phyloP scores from a whole-genome alignment of 106 monocot genomes.

The Ottelia alismoides region DNA sequence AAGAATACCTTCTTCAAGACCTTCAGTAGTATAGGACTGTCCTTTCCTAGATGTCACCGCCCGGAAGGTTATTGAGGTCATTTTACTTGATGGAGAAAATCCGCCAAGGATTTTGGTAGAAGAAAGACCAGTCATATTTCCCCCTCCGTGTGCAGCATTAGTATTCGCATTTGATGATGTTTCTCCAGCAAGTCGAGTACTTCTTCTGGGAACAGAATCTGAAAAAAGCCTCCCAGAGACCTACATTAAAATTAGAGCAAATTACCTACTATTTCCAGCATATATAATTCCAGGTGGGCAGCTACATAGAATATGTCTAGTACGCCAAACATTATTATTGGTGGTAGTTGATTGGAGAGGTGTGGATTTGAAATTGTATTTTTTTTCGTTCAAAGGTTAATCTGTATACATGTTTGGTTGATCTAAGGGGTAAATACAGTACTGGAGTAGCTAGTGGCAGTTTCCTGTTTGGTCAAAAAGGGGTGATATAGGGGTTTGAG shows the following conservation, averaged over 20 bases:
- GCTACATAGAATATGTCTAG: too few species aligned
- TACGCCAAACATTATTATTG: too few species aligned
- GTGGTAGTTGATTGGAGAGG: too few species aligned
- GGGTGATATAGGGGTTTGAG: too few species aligned
- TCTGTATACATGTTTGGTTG: too few species aligned
- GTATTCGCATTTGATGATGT: constrained; percentile 24
- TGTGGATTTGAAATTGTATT: too few species aligned
- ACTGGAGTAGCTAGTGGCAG: too few species aligned
- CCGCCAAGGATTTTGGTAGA: constrained; percentile 61
- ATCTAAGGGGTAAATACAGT: too few species aligned
- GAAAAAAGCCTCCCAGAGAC: constrained; percentile 86
- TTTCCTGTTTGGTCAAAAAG: too few species aligned
- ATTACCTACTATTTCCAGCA: too few species aligned
- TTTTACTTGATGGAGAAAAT: constrained; percentile 52
- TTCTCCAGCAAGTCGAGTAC: constrained; percentile 70
- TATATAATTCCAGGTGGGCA: too few species aligned
- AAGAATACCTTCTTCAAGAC: constrained; percentile 90
- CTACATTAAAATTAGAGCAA: constrained; percentile 21
- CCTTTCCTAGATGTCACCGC: constrained; percentile 72
- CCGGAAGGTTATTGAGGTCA: constrained; percentile 34
- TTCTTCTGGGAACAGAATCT: constrained; percentile 69
- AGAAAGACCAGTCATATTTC: constrained; percentile 52
- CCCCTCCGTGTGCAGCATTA: constrained; percentile 46
- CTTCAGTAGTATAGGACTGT: constrained; percentile 47
- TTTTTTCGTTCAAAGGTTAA: too few species aligned